Base-by-base conservation (phyloP, 441 rosid genomes). In the Jatropha podagrica region DNA sequence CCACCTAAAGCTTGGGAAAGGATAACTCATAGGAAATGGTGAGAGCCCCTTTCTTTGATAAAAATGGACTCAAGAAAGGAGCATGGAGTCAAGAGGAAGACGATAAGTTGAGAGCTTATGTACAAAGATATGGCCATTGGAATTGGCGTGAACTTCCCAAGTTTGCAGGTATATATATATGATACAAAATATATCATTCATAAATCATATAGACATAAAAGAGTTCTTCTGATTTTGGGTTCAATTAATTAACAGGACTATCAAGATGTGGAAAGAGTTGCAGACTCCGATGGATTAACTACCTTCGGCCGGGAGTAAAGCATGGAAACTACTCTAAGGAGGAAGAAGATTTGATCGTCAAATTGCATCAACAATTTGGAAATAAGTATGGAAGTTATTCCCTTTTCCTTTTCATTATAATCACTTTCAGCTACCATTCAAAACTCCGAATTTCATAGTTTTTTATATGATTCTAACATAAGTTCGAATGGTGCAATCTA, bases 181-280 rank as follows among this genome's bases (percentile, higher is more conserved):
- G 3, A 23, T 23, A 23, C 23, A 23, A 23, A 23, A 23, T 3
- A 38, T n/a, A 4, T 7, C 32, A 32, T 32, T 32, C 32, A 32
- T 32, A 32, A 32, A 32, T 32, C 32, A 23, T 13, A 48, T 5
- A 41, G 1, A 40, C 12, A 20, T 38, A 18, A 7, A 20, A 32
- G 37, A 32, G 32, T 32, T 32, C 11, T 13, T 46, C 23, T 46
- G n/a, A 14, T 62, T 52, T 56, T 46, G 27, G 12, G 62, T 58
- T 56, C n/a, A 40, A n/a, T n/a, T 46, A 11, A 42, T 44, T 59
- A 3, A 32, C 82, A 90, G 92, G 92, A 55, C 71, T 90, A 41
- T 69, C 83, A 66, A 86, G 92, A 78, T 81, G 87, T n/a, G 94
- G 94, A 26, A 90, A 90, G 80, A 88, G 94, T 78, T 88, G 92